phyloP scores from a whole-genome alignment of 768 basidiomycete genomes.

The Myochromella boudieri region DNA sequence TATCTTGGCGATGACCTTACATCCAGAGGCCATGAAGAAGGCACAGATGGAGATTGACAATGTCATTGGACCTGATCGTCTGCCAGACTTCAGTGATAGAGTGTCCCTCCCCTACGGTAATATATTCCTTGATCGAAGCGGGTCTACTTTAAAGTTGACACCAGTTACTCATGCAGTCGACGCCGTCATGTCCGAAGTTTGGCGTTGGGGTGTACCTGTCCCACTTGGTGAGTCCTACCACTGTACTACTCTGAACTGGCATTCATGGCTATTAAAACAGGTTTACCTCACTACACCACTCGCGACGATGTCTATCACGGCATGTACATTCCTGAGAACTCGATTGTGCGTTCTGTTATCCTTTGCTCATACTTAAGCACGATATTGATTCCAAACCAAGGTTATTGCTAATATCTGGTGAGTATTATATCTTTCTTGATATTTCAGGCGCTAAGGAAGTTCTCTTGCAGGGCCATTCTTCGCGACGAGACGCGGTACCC shows the following conservation, averaged over 20 bases:
- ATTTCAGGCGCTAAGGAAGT: no score
- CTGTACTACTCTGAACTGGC: no score
- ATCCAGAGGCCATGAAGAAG: conserved; percentile 13
- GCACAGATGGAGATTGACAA: conserved; percentile 24
- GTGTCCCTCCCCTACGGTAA: conserved; percentile 19
- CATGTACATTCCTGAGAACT: conserved; percentile 33
- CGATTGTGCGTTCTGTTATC: conserved; percentile 19
- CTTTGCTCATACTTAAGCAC: not conserved
- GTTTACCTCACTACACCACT: conserved; percentile 29
- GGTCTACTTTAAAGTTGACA: not conserved
- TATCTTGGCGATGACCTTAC: conserved; percentile 5
- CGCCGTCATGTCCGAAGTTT: conserved; percentile 5
- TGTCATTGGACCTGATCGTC: conserved; percentile 22
- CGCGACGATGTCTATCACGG: conserved; percentile 34
- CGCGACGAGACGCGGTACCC: conserved; percentile 51
- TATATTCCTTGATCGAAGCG: conserved; percentile 17
- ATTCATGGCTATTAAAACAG: no score
- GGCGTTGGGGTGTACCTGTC: conserved; percentile 6
- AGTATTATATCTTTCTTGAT: not conserved
- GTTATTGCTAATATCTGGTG: conserved; percentile 32
- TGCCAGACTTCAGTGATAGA: conserved; percentile 25
- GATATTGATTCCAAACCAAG: not conserved
- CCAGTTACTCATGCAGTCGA: conserved; percentile 6
- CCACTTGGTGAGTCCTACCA: not conserved
- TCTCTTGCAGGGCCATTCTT: conserved; percentile 40